Conservation (phyloP, 306 rosid genomes). For the Vigna mungo region DNA sequence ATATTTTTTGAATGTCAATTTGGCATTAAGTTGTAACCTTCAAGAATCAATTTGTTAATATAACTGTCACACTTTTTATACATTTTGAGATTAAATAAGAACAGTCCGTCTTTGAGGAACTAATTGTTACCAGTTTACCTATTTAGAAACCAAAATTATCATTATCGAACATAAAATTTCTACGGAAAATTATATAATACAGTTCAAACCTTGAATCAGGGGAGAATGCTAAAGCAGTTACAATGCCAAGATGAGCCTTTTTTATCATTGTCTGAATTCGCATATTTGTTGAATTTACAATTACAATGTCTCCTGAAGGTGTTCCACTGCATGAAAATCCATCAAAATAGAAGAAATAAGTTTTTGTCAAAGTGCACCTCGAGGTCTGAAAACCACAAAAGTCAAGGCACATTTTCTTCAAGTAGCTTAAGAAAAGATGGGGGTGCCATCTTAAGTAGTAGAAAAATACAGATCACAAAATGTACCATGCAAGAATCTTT, state of each 20-base stretch:
- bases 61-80: too few relatives aligned
- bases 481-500: slow-evolving; percentile 86
- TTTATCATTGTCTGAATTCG: slow-evolving; percentile 61
- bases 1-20: too few relatives aligned
- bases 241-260: slow-evolving; percentile 87
- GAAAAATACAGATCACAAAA: slow-evolving; percentile 34
- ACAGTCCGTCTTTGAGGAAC: too few relatives aligned
- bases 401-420: slow-evolving; percentile 30
- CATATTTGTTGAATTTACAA: slow-evolving; percentile 73
- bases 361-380: slow-evolving; percentile 25
- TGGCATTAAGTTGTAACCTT: too few relatives aligned
- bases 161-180: too few relatives aligned
- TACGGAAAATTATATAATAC: neutral
- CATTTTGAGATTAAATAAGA: too few relatives aligned
- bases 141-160: too few relatives aligned
- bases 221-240: slow-evolving; percentile 85
- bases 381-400: slow-evolving; percentile 16
- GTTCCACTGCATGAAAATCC: slow-evolving; percentile 82
- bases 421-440: slow-evolving; percentile 13
- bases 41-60: too few relatives aligned
- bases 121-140: too few relatives aligned
- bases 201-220: slow-evolving; percentile 83
- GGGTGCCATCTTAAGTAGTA: slow-evolving; percentile 16
- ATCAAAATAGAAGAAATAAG: slow-evolving; percentile 46
- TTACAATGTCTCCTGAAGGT: slow-evolving; percentile 70